Evolutionary conservation across 306 rosid species (phyloP).

Genomic region (Ormosia semicastrata): DNA sequence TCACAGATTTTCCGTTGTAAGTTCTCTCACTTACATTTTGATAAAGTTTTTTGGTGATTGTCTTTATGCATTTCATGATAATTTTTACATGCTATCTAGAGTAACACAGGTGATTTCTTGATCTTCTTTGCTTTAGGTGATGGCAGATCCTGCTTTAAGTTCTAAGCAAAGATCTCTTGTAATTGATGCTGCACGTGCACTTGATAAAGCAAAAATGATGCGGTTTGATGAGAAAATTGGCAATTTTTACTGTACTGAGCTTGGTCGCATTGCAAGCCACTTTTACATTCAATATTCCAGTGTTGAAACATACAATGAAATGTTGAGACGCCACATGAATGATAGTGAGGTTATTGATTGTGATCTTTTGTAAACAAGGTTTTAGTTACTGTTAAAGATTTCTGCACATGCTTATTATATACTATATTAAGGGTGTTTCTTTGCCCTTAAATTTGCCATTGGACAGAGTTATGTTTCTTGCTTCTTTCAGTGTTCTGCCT

Average conservation of each 20-base stretch:
- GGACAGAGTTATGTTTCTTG: background rate
- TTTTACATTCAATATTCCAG: conserved; percentile 95
- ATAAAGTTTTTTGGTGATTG: background rate
- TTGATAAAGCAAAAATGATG: conserved; percentile 98
- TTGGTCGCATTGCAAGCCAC: conserved; percentile 99
- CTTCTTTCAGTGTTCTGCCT: conserved; percentile 1
- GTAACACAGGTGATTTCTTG: conserved; percentile 10
- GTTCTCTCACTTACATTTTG: conserved; percentile 4
- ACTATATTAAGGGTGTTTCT: background rate
- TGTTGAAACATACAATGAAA: conserved; percentile 95
- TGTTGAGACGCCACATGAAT: conserved; percentile 88
- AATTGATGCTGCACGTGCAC: conserved; percentile 93
- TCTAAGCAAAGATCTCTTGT: conserved; percentile 86
- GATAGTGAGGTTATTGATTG: conserved; percentile 82
- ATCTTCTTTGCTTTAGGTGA: conserved; percentile 58
- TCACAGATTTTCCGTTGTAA: background rate
- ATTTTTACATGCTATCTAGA: conserved; percentile 1
- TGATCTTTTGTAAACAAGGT: background rate
- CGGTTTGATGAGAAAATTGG: conserved; percentile 99
- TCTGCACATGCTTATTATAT: background rate
- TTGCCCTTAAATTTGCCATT: background rate
- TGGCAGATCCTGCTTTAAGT: conserved; percentile 86
- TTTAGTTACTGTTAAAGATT: conserved; percentile 1
- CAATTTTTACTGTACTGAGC: conserved; percentile 97
- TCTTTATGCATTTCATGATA: background rate